Evolutionary conservation across 768 basidiomycete species (phyloP), one percentile per base, ranked within the genome.

Genomic region (Sistotremastrum niveocremeum): DNA sequence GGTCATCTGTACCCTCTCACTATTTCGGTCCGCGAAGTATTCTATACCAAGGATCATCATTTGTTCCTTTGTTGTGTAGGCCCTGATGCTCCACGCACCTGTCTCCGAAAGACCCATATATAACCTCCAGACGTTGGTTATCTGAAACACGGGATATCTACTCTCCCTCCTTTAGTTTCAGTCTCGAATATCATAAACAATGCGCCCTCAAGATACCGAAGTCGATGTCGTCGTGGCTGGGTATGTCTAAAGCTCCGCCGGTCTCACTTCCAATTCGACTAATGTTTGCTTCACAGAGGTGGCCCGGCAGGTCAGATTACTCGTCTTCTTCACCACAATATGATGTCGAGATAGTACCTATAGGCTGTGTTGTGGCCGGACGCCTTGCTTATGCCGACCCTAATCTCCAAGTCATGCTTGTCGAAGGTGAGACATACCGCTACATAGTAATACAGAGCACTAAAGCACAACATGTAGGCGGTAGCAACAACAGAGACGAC

Each of bases 221-320:
- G 80, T 82, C 60, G 80, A 81, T 63, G 65, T 81, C 47, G 80
- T 82, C 51, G 76, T 82, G 46, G 69, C 68, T 49, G 80, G 80
- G 67, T 68, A 52, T 44, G 62, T 42, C 20, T 20, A 20, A 20
- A 20, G 20, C n/a, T 32, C 37, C 28, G 39, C 7, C 31, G 6
- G 20, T 37, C 12, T 32, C 28, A 12, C 28, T 30, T n/a, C 41
- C 29, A 36, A 46, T 32, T 51, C 35, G 7, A n/a, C 39, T 44
- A 54, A 39, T 56, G 39, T 50, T 11, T 40, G 5, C 6, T 47
- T 45, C 38, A 28, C 50, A 68, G 67, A 57, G 79, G 79, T 61
- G 79, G 79, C 49, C 78, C 79, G 12, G 77, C 79, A 58, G 74
- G 74, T 71, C 52, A 39, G 53, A 12, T 7, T 2, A 34, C 35